Evolutionary conservation across 2,329 filamentous ascomycete genomes (phyloP).

Genomic region (Paraphaeosphaeria sporulosa): DNA sequence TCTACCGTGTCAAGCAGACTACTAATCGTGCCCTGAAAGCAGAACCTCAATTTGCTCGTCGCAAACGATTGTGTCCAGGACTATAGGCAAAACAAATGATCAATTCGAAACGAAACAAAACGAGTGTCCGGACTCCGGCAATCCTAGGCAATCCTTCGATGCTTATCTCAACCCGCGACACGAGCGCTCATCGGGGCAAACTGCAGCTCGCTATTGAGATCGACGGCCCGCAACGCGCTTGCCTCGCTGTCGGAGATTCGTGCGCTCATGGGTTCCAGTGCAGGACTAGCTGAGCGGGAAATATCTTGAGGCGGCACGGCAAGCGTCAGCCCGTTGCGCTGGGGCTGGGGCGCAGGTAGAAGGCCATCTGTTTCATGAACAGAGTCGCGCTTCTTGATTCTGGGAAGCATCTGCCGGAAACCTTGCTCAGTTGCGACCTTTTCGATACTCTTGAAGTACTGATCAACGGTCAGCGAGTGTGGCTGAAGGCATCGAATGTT

Average conservation of each 20-base stretch:
- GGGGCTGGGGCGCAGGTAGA: constrained; percentile 18
- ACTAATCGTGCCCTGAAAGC: constrained; percentile 7
- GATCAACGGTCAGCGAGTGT: constrained; percentile 17
- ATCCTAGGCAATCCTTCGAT: background rate
- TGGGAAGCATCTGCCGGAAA: constrained; percentile 54
- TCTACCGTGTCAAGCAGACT: background rate
- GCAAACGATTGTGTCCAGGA: constrained; percentile 6
- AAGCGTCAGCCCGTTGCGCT: constrained; percentile 33
- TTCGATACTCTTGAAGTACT: constrained; percentile 61
- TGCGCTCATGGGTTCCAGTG: constrained; percentile 46
- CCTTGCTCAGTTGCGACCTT: constrained; percentile 54
- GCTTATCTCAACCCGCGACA: constrained; percentile 21
- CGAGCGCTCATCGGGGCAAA: constrained; percentile 43
- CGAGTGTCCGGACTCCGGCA: constrained; percentile 10
- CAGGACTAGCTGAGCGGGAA: constrained; percentile 42
- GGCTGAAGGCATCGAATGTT: background rate
- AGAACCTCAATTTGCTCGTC: background rate
- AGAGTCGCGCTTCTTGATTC: constrained; percentile 42
- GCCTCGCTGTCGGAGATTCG: constrained; percentile 38
- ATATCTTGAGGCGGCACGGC: constrained; percentile 40
- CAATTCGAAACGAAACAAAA: constrained; percentile 5
- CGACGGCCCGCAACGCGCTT: constrained; percentile 30
- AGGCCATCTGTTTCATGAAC: constrained; percentile 34
- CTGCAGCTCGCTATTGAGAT: constrained; percentile 32
- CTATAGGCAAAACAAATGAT: background rate